Conservation (phyloP, 2,329 filamentous ascomycete genomes). For the Epichloe scottii region DNA sequence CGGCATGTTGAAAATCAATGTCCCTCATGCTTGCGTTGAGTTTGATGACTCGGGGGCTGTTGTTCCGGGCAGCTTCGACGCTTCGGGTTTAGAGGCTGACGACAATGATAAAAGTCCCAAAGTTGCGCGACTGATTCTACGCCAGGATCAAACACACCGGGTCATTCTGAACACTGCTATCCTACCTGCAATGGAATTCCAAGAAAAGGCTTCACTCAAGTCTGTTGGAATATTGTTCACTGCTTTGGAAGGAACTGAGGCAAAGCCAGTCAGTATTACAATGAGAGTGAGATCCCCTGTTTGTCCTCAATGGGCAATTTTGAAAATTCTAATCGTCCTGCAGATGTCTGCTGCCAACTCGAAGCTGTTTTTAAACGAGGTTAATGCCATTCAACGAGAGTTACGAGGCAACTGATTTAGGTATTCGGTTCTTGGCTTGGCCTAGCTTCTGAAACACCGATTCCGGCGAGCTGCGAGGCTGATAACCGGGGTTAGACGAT, state of each 20-base stretch:
- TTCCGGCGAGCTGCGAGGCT: neutral
- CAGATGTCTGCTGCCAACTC: constrained; percentile 43
- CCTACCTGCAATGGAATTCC: constrained; percentile 66
- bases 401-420: constrained; percentile 26
- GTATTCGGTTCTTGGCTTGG: neutral
- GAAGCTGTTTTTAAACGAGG: constrained; percentile 37
- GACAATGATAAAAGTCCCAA: constrained; percentile 23
- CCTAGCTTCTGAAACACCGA: neutral
- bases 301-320: neutral
- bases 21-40: constrained; percentile 43
- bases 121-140: constrained; percentile 69
- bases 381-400: constrained; percentile 37
- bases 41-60: constrained; percentile 38
- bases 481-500: too few relatives aligned
- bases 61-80: constrained; percentile 43
- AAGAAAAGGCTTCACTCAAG: constrained; percentile 62
- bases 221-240: constrained; percentile 56
- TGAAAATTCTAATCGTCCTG: constrained; percentile 1
- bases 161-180: constrained; percentile 79
- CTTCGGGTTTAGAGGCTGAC: constrained; percentile 33
- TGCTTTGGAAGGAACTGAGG: constrained; percentile 44
- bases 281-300: constrained; percentile 38
- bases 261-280: constrained; percentile 44
- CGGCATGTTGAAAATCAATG: constrained; percentile 77
- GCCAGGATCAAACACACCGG: constrained; percentile 77